These are phyloP conservation scores for Kwoniella dendrophila DNA, from an alignment of 768 basidiomycete species.

Conservation along the genomic window DNA sequence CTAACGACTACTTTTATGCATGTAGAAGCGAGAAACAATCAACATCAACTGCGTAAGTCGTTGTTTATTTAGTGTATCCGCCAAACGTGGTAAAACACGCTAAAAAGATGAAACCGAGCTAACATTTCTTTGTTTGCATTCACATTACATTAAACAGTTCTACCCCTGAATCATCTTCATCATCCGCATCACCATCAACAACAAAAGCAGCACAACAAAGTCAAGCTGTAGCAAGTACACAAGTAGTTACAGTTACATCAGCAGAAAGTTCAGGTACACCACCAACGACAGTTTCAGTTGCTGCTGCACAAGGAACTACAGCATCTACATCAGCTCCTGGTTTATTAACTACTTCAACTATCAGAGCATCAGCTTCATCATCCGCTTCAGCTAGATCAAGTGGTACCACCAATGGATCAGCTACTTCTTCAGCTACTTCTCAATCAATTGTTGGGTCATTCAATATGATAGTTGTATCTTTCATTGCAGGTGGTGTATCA, in stretches of 20 bases:
- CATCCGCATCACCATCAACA: not conserved
- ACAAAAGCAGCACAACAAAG: not conserved
- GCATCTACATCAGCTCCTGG: slow-evolving; percentile 2
- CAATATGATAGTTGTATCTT: not conserved
- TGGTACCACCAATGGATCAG: not conserved
- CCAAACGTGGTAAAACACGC: slow-evolving; percentile 16
- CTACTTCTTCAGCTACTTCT: not conserved
- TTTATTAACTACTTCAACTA: slow-evolving; percentile 12
- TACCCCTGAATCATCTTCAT: slow-evolving; percentile 7
- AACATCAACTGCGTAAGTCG: slow-evolving; percentile 3
- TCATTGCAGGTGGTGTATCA: no score
- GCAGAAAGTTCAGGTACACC: slow-evolving; percentile 12
- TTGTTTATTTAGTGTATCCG: no score
- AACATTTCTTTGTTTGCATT: not conserved
- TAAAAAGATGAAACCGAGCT: slow-evolving; percentile 12
- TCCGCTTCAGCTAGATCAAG: not conserved
- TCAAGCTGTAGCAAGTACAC: not conserved
- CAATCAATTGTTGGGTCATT: not conserved
- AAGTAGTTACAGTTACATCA: slow-evolving; percentile 10
- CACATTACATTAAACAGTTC: slow-evolving; percentile 3
- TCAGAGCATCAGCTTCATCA: not conserved
- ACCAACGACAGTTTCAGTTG: slow-evolving; percentile 9
- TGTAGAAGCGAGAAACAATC: not conserved
- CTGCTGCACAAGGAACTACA: slow-evolving; percentile 9
- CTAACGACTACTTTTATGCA: no score